Percentiles rank a stretch among this genome's conserved stretches.
phyloP scores from a whole-genome alignment of 2,329 filamentous ascomycete species.

The Akanthomyces lecanii region DNA sequence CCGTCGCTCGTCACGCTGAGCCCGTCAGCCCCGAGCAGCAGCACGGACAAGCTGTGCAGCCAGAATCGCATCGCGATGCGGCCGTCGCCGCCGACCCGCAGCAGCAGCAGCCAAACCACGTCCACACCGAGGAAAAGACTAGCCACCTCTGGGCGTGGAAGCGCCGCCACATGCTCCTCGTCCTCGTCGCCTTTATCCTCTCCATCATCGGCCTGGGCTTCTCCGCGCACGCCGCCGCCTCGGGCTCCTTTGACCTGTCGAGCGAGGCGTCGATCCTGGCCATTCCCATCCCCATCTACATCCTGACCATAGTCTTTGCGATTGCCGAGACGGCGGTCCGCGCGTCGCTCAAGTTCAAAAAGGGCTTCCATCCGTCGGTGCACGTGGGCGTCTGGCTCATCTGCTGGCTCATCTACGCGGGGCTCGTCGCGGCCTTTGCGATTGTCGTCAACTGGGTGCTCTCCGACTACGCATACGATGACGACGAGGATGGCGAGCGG shows the following conservation, averaged over 20 bases:
- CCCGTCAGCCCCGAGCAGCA: background rate
- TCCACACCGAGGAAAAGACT: background rate
- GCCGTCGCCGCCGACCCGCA: background rate
- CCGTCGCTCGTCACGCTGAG: background rate
- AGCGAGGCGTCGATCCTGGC: background rate
- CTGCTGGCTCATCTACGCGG: slow-evolving; percentile 11
- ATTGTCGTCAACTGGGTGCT: background rate
- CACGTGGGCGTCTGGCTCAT: slow-evolving; percentile 9
- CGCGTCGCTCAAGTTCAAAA: background rate
- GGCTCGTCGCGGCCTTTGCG: slow-evolving; percentile 1
- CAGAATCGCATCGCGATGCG: background rate
- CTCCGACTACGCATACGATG: background rate
- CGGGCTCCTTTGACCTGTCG: background rate
- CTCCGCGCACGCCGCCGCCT: background rate
- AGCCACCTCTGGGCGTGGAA: background rate
- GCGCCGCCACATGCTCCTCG: background rate
- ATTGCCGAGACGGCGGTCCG: background rate
- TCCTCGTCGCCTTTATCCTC: background rate
- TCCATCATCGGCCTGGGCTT: slow-evolving; percentile 5
- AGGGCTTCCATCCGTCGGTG: slow-evolving; percentile 5
- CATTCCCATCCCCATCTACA: background rate
- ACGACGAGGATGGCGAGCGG: background rate
- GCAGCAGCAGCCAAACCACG: background rate
- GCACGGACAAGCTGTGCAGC: background rate
- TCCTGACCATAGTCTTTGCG: slow-evolving; percentile 3